Conservation (phyloP, 2,329 filamentous ascomycete genomes). For the Penicillium sp. region DNA sequence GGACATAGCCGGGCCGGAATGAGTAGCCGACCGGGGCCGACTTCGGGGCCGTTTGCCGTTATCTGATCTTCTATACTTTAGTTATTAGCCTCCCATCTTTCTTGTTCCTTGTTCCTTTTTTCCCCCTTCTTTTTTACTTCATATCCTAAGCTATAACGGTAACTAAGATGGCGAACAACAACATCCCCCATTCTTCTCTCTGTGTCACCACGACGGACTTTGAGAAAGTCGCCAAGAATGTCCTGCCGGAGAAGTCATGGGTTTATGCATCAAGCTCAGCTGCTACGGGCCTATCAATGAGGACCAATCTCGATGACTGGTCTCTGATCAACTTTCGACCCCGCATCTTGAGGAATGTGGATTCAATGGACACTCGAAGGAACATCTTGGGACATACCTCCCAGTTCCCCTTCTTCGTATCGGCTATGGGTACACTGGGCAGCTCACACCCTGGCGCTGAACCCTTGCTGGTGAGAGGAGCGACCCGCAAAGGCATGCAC, state of each 20-base stretch:
- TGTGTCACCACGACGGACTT: slow-evolving; percentile 16
- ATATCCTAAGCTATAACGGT: neutral
- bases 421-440: slow-evolving; percentile 19
- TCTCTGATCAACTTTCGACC: slow-evolving; percentile 21
- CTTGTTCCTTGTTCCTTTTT: too few relatives aligned
- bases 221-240: slow-evolving; percentile 16
- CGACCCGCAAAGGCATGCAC: slow-evolving; percentile 18
- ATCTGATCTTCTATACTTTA: slow-evolving; percentile 2
- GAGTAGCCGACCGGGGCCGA: slow-evolving; percentile 1
- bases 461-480: slow-evolving; percentile 15
- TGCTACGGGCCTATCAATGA: slow-evolving; percentile 16
- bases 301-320: slow-evolving; percentile 20
- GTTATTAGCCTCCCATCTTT: neutral
- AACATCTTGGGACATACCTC: slow-evolving; percentile 13
- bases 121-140: neutral
- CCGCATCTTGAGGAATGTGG: slow-evolving; percentile 19
- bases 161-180: slow-evolving; percentile 9
- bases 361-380: slow-evolving; percentile 14
- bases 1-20: neutral
- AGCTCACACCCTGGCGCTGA: slow-evolving; percentile 18
- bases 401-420: slow-evolving; percentile 18
- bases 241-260: slow-evolving; percentile 20
- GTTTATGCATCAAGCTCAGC: slow-evolving; percentile 22
- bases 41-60: slow-evolving; percentile 5
- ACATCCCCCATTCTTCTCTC: slow-evolving; percentile 6